Base-by-base conservation (phyloP, 2,329 filamentous ascomycete species). In the Sporothrix pallida region DNA sequence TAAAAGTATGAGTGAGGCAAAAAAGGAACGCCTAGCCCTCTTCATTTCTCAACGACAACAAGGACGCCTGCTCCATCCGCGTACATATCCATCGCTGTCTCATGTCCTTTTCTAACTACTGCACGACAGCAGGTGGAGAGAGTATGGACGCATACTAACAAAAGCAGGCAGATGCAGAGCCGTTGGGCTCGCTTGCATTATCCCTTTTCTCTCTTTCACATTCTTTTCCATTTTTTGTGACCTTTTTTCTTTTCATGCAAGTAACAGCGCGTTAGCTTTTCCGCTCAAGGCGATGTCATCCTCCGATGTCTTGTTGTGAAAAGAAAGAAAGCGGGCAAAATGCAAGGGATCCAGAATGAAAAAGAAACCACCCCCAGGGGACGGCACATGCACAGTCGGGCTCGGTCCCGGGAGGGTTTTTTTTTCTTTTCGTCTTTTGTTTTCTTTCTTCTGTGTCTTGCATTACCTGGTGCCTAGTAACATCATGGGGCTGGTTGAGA, bases 21-120 rank as follows among this genome's bases (percentile, higher is more conserved):
- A 65, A 63, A 23, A 9, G 6, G n/a, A 23, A 20, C 26, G 56
- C 26, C 56, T 37, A 17, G 26, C 26, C 56, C 52, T 56, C 20
- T 62, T 17, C 9, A 42, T 42, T n/a, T 10, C 26, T 42, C 13
- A 44, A 44, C 31, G 17, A 44, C 42, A 23, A 23, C 20, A 23
- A 13, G 23, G 8, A 46, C 12, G n/a, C 1, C 31, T 37, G 2
- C 62, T 26, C 62, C 62, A 46, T 67, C n/a, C 12, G 3, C 42
- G 42, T 67, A 48, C 62, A 67, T 67, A 48, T 48, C 62, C 62
- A 67, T 17, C 42, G 42, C 17, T 67, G 62, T 67, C 62, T 67
- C 62, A 67, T 20, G 42, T 48, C 62, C 20, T 48, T 67, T 65
- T 67, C 20, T 20, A 48, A 20, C 62, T 48, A 67, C 62, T 67